Conservation (phyloP, 768 basidiomycete genomes). For the Suillus hirtellus region DNA sequence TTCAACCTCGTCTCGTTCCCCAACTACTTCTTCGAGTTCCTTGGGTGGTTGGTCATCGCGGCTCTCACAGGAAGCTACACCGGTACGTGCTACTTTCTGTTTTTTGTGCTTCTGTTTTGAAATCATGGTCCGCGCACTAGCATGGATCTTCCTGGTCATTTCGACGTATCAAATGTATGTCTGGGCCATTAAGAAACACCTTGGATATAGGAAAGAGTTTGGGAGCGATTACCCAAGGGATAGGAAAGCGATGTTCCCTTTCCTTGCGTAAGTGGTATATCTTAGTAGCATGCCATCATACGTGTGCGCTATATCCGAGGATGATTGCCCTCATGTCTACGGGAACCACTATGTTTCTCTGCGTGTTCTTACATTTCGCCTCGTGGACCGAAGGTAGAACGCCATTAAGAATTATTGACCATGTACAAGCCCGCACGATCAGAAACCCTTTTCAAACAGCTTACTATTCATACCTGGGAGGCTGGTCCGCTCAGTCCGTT, state of each 20-base stretch:
- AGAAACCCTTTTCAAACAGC: not conserved
- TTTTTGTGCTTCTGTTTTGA: not conserved
- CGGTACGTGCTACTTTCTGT: constrained; percentile 47
- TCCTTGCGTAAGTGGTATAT: constrained; percentile 31
- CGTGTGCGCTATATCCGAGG: not conserved
- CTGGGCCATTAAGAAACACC: constrained; percentile 94
- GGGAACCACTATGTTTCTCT: not conserved
- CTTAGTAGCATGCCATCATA: not conserved
- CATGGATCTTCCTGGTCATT: constrained; percentile 64
- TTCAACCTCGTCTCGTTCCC: constrained; percentile 87
- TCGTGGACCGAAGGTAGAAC: not conserved
- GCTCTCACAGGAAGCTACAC: constrained; percentile 77
- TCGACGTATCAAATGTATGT: constrained; percentile 66
- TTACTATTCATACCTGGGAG: not conserved
- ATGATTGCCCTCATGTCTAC: not conserved
- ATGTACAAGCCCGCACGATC: not conserved
- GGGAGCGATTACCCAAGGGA: constrained; percentile 77
- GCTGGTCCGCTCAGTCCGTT: not conserved
- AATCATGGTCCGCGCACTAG: constrained; percentile 35
- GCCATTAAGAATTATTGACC: not conserved
- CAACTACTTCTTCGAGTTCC: constrained; percentile 90
- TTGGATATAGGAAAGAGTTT: constrained; percentile 89
- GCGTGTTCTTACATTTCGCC: not conserved
- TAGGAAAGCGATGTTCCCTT: constrained; percentile 81
- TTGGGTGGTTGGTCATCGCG: constrained; percentile 72